Evolutionary conservation across 352 stramenopile genomes (phyloP), one percentile per base, ranked within the genome.

Genomic region (Globisporangium carolinianum): DNA sequence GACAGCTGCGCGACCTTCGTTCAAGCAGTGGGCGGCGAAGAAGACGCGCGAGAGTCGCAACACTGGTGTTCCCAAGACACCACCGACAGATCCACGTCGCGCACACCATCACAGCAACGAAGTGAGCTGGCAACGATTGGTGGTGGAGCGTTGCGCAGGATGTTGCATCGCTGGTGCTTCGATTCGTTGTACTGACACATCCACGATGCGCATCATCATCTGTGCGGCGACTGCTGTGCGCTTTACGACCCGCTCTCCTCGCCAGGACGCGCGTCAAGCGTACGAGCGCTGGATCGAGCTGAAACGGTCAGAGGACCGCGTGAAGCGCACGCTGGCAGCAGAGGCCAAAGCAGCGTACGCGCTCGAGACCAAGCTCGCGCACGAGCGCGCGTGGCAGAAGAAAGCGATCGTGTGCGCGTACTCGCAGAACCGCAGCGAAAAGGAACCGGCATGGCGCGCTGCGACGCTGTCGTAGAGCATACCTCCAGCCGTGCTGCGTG

Each of bases 401-500:
- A 91, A 91, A 36, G 54, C 75, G 6, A 58, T 83, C 4, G 81
- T 91, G 9, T 91, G 79, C 43, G 81, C 81, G 3, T 88, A 91
- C 53, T 89, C 79, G 6, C 86, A 73, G 7, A 81, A 81, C 56
- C 51, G 10, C 32, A 45, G 43, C 5, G 49, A 61, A 15, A 48
- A 39, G 39, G 18, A 32, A 9, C 36, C 38, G 3, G 32, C 51
- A n/a, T 54, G 53, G 54, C 50, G 53, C 41, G n/a, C 36, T 8
- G 47, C 48, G 12, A 60, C 59, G 7, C n/a, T 49, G 12, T 57
- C 46, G 5, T 49, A 32, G 15, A 32, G 7, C 1, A 14, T 49
- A 17, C 10, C 6, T 35, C 5, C 6, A 35, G 7, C 7, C 15
- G 17, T 49, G 7, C 0, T 6, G 6, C 6, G 45, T 24, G 6